A percentile compares a stretch with the other conserved stretches of the same genome.
Conservation (phyloP, 1,139 yeast species). For the Pichia sp. region DNA sequence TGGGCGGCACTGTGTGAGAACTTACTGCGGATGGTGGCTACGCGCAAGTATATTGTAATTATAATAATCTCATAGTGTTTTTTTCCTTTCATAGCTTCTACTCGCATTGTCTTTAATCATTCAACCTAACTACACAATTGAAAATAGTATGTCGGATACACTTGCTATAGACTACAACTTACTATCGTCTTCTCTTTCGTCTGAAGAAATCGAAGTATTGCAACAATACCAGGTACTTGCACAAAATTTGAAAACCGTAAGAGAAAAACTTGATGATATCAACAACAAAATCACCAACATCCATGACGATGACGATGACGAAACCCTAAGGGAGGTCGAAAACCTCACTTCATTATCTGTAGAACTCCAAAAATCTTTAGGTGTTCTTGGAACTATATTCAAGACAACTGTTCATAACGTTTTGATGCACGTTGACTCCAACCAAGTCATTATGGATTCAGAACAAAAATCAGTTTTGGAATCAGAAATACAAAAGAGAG, state of each 20-base stretch:
- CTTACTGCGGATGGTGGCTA: neutral
- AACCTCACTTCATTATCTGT: constrained; percentile 25
- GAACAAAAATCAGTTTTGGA: constrained; percentile 6
- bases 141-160: constrained; percentile 10
- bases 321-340: neutral
- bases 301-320: neutral
- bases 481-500: neutral
- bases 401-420: constrained; percentile 57
- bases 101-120: too few relatives aligned
- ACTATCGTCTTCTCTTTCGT: constrained; percentile 7
- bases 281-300: constrained; percentile 10
- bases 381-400: constrained; percentile 56
- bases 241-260: constrained; percentile 30
- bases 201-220: constrained; percentile 20
- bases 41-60: too few relatives aligned
- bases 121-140: neutral
- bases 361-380: constrained; percentile 55
- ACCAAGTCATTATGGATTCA: constrained; percentile 8
- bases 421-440: constrained; percentile 32
- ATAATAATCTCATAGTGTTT: too few relatives aligned
- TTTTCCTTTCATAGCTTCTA: too few relatives aligned
- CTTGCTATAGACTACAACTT: constrained; percentile 7
- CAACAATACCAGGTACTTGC: constrained; percentile 44
- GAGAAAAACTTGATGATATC: constrained; percentile 18
- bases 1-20: constrained; percentile 1